These are phyloP conservation scores for Spergularia marina DNA, from an alignment of 148 eudicot genomes.

Conservation along the genomic window DNA sequence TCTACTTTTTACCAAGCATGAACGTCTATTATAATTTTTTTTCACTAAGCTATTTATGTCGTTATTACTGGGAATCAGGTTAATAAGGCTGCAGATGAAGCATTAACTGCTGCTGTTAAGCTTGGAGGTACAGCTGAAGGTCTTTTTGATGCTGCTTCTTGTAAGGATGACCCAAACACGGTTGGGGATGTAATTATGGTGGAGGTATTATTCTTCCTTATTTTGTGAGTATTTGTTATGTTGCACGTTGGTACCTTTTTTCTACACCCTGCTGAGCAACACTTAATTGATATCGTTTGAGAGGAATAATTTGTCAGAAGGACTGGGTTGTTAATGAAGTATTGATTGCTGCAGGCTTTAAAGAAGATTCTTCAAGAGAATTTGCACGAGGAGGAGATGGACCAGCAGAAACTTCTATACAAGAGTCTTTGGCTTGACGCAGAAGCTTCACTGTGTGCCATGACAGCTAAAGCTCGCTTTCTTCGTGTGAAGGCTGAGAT, in stretches of 20 bases:
- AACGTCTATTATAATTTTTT: not conserved
- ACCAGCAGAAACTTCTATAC: slow-evolving; percentile 49
- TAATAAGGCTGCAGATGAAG: slow-evolving; percentile 23
- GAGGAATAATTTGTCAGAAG: no score
- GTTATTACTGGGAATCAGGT: slow-evolving; percentile 28
- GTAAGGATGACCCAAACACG: slow-evolving; percentile 30
- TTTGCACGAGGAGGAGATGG: slow-evolving; percentile 47
- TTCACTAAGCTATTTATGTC: not conserved
- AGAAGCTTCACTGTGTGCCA: slow-evolving; percentile 83
- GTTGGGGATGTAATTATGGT: slow-evolving; percentile 33
- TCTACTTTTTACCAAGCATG: not conserved
- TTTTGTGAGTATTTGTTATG: slow-evolving; percentile 2
- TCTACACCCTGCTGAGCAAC: not conserved
- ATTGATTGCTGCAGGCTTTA: slow-evolving; percentile 52
- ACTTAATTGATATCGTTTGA: not conserved
- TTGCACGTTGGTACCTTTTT: not conserved
- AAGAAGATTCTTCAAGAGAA: slow-evolving; percentile 60
- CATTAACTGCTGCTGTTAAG: slow-evolving; percentile 19
- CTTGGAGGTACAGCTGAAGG: slow-evolving; percentile 15
- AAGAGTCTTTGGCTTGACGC: slow-evolving; percentile 94
- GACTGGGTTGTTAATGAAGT: not conserved
- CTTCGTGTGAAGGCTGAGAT: slow-evolving; percentile 64
- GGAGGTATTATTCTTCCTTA: slow-evolving; percentile 38
- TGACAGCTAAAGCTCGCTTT: slow-evolving; percentile 69
- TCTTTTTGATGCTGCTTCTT: slow-evolving; percentile 21